phyloP scores from a whole-genome alignment of 805 yeast species.

The Brettanomyces anomalus region DNA sequence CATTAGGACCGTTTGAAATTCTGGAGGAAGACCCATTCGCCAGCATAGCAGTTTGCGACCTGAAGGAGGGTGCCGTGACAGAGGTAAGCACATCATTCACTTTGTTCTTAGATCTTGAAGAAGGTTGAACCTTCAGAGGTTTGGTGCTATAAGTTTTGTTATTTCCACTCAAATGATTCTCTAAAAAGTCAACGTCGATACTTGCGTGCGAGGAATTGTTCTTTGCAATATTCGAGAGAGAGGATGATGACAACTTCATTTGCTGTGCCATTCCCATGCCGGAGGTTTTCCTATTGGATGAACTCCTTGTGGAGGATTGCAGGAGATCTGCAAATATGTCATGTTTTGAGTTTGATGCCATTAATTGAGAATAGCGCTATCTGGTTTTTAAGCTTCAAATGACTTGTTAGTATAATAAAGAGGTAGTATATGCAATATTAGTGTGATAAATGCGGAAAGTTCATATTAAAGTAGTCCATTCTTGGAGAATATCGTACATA shows the following conservation, averaged over 20 bases:
- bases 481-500: no score
- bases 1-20: no score
- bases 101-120: not conserved
- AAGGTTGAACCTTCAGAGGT: not conserved
- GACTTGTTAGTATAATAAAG: no score
- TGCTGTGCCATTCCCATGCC: slow-evolving; percentile 28
- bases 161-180: not conserved
- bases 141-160: no score
- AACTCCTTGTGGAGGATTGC: slow-evolving; percentile 16
- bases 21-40: not conserved
- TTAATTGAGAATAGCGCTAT: no score
- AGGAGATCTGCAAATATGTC: slow-evolving; percentile 39
- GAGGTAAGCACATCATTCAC: slow-evolving; percentile 5
- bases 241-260: slow-evolving; percentile 12
- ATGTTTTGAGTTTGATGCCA: slow-evolving; percentile 9
- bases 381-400: no score
- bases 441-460: no score
- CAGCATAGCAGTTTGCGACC: not conserved
- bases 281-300: slow-evolving; percentile 15
- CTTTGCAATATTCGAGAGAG: no score
- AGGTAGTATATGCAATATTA: no score
- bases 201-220: not conserved
- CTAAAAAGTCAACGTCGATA: not conserved
- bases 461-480: no score
- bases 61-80: not conserved